Conservation (phyloP, 495 filamentous ascomycete species). For the Hypoxylon trugodes region DNA sequence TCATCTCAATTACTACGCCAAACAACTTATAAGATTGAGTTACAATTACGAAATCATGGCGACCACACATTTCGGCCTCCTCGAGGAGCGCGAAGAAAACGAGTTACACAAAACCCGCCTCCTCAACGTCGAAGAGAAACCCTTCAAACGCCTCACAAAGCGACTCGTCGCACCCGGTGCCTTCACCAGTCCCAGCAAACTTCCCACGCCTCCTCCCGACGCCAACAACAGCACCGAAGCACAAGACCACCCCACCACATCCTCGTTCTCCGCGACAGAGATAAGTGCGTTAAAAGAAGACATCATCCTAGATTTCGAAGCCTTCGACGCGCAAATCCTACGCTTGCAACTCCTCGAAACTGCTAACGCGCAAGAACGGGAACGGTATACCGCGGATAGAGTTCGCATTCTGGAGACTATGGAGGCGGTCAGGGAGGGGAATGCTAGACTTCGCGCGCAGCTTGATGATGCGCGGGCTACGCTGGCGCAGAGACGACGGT, state of each 20-base stretch:
- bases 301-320: slow-evolving; percentile 86
- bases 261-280: slow-evolving; percentile 52
- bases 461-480: slow-evolving; percentile 79
- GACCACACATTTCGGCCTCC: slow-evolving; percentile 45
- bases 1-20: neutral
- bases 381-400: slow-evolving; percentile 85
- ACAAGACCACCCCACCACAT: slow-evolving; percentile 25
- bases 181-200: slow-evolving; percentile 63
- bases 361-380: slow-evolving; percentile 84
- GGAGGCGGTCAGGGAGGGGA: slow-evolving; percentile 79
- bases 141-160: slow-evolving; percentile 89
- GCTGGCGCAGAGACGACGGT: slow-evolving; percentile 81
- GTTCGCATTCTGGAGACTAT: slow-evolving; percentile 76
- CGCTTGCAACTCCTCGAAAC: slow-evolving; percentile 87
- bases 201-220: slow-evolving; percentile 78
- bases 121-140: slow-evolving; percentile 89
- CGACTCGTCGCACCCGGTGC: slow-evolving; percentile 73
- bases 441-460: slow-evolving; percentile 70
- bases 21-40: neutral
- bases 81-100: slow-evolving; percentile 69
- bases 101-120: slow-evolving; percentile 90
- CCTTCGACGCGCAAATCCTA: slow-evolving; percentile 79
- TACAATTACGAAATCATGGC: slow-evolving; percentile 38
- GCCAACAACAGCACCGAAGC: slow-evolving; percentile 26
- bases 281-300: slow-evolving; percentile 76